Base-by-base conservation (phyloP, 2,329 filamentous ascomycete genomes). In the Dothiorella sarmentorum region DNA sequence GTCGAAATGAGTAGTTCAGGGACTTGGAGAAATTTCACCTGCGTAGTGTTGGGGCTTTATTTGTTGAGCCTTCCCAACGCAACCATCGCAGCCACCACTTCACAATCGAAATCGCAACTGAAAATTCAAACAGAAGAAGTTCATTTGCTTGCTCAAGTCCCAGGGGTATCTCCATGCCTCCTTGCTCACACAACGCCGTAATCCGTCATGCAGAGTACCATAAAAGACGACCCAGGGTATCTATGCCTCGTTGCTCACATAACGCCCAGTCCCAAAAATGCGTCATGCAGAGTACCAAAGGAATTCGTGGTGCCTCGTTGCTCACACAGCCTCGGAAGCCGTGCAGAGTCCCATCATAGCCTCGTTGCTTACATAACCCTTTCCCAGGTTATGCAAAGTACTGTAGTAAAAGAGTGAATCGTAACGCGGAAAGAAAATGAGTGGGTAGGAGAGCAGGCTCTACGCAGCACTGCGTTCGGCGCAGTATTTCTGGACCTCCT, bases 401-500 rank as follows among this genome's bases (percentile, higher is more conserved):
- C 55, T 37, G 43, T 52, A 31, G 47, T 38, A 31, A 57, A 45
- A 44, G n/a, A 55, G 38, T 40, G 24, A 44, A 42, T 29, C 35
- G n/a, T 26, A 44, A 45, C 42, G 31, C 55, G 29, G 43, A 20
- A 57, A 47, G 17, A 18, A 40, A 47, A 47, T 15, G 22, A 27
- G 20, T 37, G 11, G 37, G 3, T 18, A 7, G n/a, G 18, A 17
- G 15, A 22, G 35, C 1, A 6, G 22, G 5, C 10, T n/a, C 40
- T 49, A 51, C 15, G 56, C 35, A 42, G 44, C 44, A 29, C 15
- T 22, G 33, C 57, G 45, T 74, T 89, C 86, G 43, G 78, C 76
- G 66, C 88, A 90, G 70, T 89, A 92, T 76, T 87, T 89, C 61
- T 81, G 82, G 6, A 91, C 89, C 76, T 92, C 89, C 76, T 88